Evolutionary conservation across 345 rosid species (phyloP), one percentile per base, ranked within the genome.

Genomic region (Bruguiera parviflora): DNA sequence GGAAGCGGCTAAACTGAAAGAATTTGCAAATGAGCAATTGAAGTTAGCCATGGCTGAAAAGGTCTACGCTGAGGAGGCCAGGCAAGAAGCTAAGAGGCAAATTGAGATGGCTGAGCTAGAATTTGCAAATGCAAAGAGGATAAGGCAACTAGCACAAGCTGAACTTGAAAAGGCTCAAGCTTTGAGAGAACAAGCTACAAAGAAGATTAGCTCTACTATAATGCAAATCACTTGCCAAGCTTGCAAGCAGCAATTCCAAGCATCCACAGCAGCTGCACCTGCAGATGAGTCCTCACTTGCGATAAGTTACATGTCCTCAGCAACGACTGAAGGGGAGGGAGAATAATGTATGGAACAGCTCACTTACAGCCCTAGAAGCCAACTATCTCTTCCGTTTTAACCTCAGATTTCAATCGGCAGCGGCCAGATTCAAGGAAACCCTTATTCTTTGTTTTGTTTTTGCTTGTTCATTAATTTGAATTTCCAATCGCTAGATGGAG

Each of bases 221-320:
- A 79, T 90, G 88, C 87, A 84, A 53, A 82, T 90, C 51, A 90
- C 96, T 71, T 90, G 96, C 67, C 89, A 85, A 69, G 74, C 86
- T 66, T 90, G 96, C 77, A 88, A 88, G 81, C 85, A 78, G 20
- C 90, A 81, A 29, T 88, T 90, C 71, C 86, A 82, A 71, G 79
- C 82, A 13, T 66, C 84, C 6, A 70, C 80, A 2, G 67, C 76
- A 0, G 64, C 65, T 13, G 70, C 67, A 25, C 73, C 79, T 6
- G 87, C 87, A 5, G 94, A 90, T 11, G 96, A 90, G 75, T 88
- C 88, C 25, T 88, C 94, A 15, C 80, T 90, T 43, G 93, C 80
- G 24, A 78, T 84, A 75, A 90, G 96, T 83, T 90, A 88, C 79
- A 79, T 90, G 88, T 90, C 96, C 19, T 88, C 92, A 10, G 92